These are phyloP conservation scores for Hygrophorus pudorinus DNA, from an alignment of 768 basidiomycete genomes.

Conservation along the genomic window DNA sequence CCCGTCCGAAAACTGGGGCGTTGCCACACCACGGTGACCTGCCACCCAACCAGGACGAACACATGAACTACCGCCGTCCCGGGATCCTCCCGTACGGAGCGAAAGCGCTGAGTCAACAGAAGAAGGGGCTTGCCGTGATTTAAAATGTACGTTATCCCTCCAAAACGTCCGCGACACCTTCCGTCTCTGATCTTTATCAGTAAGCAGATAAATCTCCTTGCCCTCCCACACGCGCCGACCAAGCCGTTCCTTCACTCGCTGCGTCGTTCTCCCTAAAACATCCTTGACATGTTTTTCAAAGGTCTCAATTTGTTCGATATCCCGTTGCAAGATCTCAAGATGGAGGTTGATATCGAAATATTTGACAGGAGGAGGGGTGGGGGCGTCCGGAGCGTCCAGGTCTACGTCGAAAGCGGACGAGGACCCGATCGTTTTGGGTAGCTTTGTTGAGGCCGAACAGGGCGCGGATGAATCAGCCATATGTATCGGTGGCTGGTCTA, in stretches of 20 bases:
- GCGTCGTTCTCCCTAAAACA: conserved; percentile 39
- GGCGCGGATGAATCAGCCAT: background rate
- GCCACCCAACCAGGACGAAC: background rate
- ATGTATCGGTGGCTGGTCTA: background rate
- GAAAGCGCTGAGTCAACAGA: background rate
- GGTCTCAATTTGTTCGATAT: conserved; percentile 37
- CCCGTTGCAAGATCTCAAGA: conserved; percentile 43
- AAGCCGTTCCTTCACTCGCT: conserved; percentile 65
- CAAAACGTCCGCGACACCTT: conserved; percentile 35
- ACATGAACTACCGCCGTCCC: background rate
- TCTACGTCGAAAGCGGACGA: conserved; percentile 25
- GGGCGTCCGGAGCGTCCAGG: conserved; percentile 19
- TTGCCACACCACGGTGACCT: background rate
- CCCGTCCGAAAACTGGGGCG: background rate
- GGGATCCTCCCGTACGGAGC: background rate
- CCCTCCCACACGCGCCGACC: conserved; percentile 65
- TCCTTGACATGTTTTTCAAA: conserved; percentile 32
- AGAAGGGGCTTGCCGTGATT: conserved; percentile 9
- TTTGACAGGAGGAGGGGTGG: conserved; percentile 20
- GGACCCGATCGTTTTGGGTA: background rate
- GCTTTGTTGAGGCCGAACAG: background rate
- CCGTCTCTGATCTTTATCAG: conserved; percentile 16
- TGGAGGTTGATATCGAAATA: conserved; percentile 47
- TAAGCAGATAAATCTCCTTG: conserved; percentile 44
- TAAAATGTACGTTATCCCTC: conserved; percentile 41